Percentiles rank a stretch among this genome's conserved stretches.
phyloP scores from a whole-genome alignment of 805 yeast genomes.

The Candida ficus region DNA sequence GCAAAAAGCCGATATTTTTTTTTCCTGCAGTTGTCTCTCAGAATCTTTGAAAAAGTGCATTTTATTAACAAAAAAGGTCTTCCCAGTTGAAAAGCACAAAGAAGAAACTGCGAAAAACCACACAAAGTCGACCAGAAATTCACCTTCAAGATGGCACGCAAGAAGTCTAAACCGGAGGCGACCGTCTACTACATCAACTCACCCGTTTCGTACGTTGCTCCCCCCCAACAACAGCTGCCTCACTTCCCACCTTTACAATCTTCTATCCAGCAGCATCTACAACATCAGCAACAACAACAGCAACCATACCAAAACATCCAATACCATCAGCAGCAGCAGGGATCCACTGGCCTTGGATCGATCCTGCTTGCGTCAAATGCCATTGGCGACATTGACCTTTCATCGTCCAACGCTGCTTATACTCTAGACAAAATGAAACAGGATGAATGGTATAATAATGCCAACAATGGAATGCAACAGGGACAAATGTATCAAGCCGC shows the following conservation, averaged over 20 bases:
- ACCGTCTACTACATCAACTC: constrained; percentile 9
- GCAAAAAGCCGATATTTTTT: not conserved
- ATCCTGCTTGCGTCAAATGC: constrained; percentile 1
- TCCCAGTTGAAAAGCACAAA: no score
- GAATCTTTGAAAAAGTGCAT: not conserved
- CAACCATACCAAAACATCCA: not conserved
- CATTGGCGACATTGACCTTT: constrained; percentile 2
- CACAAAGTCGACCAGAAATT: no score
- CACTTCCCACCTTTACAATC: not conserved
- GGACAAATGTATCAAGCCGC: no score
- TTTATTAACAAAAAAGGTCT: not conserved
- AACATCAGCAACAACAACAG: not conserved
- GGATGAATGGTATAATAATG: not conserved
- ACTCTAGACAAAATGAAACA: not conserved
- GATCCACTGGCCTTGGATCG: not conserved
- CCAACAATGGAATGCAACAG: no score
- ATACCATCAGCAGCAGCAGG: not conserved
- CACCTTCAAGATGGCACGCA: constrained; percentile 7
- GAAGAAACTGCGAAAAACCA: no score
- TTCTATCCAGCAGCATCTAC: not conserved
- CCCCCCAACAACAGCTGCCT: not conserved
- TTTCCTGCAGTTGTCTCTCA: constrained; percentile 4
- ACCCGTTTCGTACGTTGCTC: not conserved
- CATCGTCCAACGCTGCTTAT: constrained; percentile 3
- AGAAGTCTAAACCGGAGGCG: constrained; percentile 4